Conservation (phyloP, 192 early-diverging fungal species). For the Chytriomyces sp. region DNA sequence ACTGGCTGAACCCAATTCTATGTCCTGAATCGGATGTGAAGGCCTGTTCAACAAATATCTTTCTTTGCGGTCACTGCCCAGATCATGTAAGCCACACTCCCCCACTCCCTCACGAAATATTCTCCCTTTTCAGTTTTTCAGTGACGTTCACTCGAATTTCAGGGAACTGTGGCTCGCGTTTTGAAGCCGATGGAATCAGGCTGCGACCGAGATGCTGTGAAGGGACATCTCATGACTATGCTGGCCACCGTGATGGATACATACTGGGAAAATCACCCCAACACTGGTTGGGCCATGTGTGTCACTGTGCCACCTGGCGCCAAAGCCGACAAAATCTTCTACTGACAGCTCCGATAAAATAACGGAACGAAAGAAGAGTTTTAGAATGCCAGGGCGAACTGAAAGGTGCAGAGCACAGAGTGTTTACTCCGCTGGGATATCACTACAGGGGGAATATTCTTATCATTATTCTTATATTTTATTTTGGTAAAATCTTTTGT, state of each 20-base stretch:
- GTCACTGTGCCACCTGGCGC: constrained; percentile 13
- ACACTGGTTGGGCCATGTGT: constrained; percentile 25
- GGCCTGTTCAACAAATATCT: constrained; percentile 11
- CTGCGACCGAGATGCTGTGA: constrained; percentile 5
- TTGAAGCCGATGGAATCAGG: constrained; percentile 21
- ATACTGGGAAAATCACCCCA: constrained; percentile 16
- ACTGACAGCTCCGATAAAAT: constrained; percentile 3
- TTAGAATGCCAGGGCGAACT: too few relatives aligned
- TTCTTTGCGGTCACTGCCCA: constrained; percentile 8
- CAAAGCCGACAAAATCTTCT: not conserved
- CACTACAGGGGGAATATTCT: too few relatives aligned
- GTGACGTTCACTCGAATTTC: not conserved
- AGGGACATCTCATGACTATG: not conserved
- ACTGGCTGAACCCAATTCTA: constrained; percentile 17
- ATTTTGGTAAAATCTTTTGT: too few relatives aligned
- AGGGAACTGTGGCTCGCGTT: constrained; percentile 14
- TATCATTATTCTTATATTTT: too few relatives aligned
- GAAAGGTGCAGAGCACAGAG: too few relatives aligned
- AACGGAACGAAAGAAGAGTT: too few relatives aligned
- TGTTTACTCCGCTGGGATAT: too few relatives aligned
- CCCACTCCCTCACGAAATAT: not conserved
- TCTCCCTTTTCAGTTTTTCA: not conserved
- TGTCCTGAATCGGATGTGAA: constrained; percentile 1
- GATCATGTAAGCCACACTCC: constrained; percentile 4
- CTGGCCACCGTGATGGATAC: not conserved